A percentile compares a stretch with the other conserved stretches of the same genome.
These are phyloP conservation scores for Chlamydomonas incerta DNA, from an alignment of 139 green algal species.

Conservation along the genomic window DNA sequence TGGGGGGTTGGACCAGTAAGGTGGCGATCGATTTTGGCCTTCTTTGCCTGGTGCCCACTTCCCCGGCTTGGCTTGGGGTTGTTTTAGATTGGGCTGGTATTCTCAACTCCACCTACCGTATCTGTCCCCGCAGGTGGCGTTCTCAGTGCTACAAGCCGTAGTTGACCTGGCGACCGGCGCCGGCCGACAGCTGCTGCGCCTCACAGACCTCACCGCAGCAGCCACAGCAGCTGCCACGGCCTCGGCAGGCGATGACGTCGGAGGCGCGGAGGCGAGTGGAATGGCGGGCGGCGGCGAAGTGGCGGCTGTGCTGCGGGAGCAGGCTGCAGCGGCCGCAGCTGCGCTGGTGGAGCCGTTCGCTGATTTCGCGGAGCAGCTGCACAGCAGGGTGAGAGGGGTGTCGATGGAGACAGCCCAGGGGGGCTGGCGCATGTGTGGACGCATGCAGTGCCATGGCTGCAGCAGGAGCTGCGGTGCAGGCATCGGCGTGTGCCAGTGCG, in stretches of 20 bases:
- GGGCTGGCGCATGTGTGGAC: too few species aligned
- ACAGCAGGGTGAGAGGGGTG: neutral
- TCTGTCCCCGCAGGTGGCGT: too few species aligned
- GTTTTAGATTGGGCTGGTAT: too few species aligned
- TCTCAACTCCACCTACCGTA: too few species aligned
- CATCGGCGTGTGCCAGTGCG: too few species aligned
- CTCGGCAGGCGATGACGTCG: neutral
- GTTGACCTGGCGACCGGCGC: neutral
- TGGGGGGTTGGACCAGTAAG: too few species aligned
- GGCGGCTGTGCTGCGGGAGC: neutral
- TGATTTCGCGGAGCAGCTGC: conserved; percentile 8
- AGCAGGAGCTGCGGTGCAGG: too few species aligned
- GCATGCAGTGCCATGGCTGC: too few species aligned
- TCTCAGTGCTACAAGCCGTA: neutral
- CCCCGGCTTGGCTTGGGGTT: too few species aligned
- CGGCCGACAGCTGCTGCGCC: neutral
- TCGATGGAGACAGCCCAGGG: too few species aligned
- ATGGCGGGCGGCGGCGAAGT: neutral
- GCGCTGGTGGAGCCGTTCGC: conserved; percentile 14
- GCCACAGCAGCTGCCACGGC: neutral
- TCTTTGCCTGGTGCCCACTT: too few species aligned
- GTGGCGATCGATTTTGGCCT: too few species aligned
- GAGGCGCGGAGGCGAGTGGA: neutral
- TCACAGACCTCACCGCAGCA: neutral
- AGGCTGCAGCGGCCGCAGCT: neutral